Evolutionary conservation across 2,329 filamentous ascomycete species (phyloP).

Genomic region (Aspergillus sp.): DNA sequence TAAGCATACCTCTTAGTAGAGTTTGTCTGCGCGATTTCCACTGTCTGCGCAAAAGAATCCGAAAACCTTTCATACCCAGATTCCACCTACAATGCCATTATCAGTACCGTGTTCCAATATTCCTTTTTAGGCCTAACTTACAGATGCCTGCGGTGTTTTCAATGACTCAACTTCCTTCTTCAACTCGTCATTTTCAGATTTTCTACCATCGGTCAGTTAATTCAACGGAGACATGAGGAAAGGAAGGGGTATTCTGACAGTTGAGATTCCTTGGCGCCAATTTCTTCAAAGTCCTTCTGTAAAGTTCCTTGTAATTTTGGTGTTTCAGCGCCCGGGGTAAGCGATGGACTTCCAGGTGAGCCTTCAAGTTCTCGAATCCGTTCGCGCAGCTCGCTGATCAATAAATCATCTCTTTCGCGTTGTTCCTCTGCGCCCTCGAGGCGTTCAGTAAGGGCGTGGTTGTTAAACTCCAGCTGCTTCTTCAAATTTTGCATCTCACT

Average conservation of each 20-base stretch:
- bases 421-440: conserved; percentile 41
- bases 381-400: conserved; percentile 39
- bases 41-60: conserved; percentile 25
- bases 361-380: conserved; percentile 40
- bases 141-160: conserved; percentile 19
- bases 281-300: conserved; percentile 39
- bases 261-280: conserved; percentile 34
- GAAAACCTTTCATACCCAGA: conserved; percentile 28
- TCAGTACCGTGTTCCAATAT: not conserved
- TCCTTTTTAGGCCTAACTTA: conserved; percentile 5
- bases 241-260: conserved; percentile 22
- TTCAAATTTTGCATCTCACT: conserved; percentile 45
- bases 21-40: conserved; percentile 28
- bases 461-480: conserved; percentile 46
- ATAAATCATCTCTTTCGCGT: conserved; percentile 35
- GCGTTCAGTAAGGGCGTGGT: conserved; percentile 42
- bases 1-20: conserved; percentile 30
- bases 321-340: conserved; percentile 33
- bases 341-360: conserved; percentile 32
- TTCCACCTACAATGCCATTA: conserved; percentile 18
- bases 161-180: conserved; percentile 32
- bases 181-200: conserved; percentile 36
- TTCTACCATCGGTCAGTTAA: conserved; percentile 25
- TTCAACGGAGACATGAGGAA: not conserved
- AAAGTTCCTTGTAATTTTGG: conserved; percentile 36